These are phyloP conservation scores for Graphilbum sp. DNA, from an alignment of 2,329 filamentous ascomycete genomes.

Conservation along the genomic window DNA sequence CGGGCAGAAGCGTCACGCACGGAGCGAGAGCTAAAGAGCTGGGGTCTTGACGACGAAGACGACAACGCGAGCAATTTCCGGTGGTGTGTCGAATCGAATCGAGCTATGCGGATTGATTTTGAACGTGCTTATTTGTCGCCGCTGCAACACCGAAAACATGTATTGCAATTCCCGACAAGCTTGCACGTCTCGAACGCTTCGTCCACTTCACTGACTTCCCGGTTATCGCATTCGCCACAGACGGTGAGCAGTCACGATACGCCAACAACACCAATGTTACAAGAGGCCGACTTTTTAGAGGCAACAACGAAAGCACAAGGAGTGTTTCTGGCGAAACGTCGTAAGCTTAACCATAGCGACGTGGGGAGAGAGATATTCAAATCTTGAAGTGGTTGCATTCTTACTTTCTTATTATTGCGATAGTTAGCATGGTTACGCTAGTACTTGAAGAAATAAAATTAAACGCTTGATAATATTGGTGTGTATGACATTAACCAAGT, in stretches of 20 bases:
- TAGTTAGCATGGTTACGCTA: too few relatives aligned
- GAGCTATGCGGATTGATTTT: slow-evolving; percentile 6
- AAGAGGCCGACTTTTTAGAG: background rate
- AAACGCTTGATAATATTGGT: too few relatives aligned
- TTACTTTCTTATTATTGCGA: too few relatives aligned
- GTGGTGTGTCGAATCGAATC: slow-evolving; percentile 2
- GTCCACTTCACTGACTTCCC: background rate
- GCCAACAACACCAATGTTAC: background rate
- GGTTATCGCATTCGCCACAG: background rate
- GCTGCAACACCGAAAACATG: background rate
- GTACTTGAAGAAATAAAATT: too few relatives aligned
- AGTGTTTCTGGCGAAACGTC: background rate
- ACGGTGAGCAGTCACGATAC: background rate
- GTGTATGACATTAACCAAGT: too few relatives aligned
- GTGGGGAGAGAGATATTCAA: too few relatives aligned
- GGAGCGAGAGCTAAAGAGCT: background rate
- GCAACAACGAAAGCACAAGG: background rate
- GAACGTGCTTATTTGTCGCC: slow-evolving; percentile 1
- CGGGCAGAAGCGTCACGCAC: slow-evolving; percentile 3
- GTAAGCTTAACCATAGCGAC: background rate
- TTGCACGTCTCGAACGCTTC: too few relatives aligned
- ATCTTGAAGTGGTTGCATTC: too few relatives aligned
- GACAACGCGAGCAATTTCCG: slow-evolving; percentile 4
- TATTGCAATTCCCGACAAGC: background rate
- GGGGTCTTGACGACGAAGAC: slow-evolving; percentile 5